Percentiles rank a stretch among this genome's conserved stretches.
Conservation (phyloP, 75 land plant genomes). For the Cupressus sempervirens region DNA sequence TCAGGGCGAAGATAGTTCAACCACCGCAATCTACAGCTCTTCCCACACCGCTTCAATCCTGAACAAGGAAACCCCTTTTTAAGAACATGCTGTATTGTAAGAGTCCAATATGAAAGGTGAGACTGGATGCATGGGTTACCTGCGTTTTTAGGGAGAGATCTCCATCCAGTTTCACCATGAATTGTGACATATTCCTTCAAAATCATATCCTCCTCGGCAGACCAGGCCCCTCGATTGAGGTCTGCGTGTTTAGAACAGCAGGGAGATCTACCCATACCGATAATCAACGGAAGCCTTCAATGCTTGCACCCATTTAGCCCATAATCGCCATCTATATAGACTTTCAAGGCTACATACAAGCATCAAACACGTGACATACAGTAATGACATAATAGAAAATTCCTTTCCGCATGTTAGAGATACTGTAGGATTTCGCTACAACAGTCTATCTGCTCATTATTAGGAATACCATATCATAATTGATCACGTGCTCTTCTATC, state of each 20-base stretch:
- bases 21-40: slow-evolving; percentile 3
- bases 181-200: not conserved
- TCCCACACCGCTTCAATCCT: not conserved
- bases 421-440: too few species aligned
- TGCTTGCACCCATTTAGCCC: too few species aligned
- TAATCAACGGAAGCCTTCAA: too few species aligned
- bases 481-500: too few species aligned
- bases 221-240: not conserved
- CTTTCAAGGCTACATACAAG: too few species aligned
- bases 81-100: too few species aligned
- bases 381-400: too few species aligned
- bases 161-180: not conserved
- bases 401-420: too few species aligned
- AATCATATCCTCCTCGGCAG: not conserved
- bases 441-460: too few species aligned
- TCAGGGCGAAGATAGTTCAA: slow-evolving; percentile 9
- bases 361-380: too few species aligned
- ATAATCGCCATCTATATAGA: too few species aligned
- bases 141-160: not conserved
- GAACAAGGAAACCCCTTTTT: not conserved
- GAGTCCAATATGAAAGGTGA: not conserved
- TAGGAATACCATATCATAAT: too few species aligned
- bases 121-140: not conserved
- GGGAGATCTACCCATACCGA: not conserved
- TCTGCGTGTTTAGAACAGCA: not conserved